Base-by-base conservation (phyloP, 2,329 filamentous ascomycete genomes). In the Xylariaceae sp. region DNA sequence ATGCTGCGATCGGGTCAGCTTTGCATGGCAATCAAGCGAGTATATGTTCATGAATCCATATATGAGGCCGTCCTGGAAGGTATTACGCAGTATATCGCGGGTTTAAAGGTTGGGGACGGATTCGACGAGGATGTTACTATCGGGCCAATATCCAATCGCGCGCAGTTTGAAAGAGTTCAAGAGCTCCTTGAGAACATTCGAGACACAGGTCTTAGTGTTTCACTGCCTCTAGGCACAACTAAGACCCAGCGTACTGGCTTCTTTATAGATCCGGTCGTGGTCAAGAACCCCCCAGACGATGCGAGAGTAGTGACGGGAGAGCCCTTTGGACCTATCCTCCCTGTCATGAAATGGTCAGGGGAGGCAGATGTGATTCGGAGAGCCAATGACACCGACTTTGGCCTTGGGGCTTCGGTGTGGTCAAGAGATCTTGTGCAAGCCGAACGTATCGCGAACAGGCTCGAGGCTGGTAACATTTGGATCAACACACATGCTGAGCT, bases 41-140 rank as follows among this genome's bases (percentile, higher is more conserved):
- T 82, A 45, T 85, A 82, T 66, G 75, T 84, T 36, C 78, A 83
- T 62, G 63, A 75, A 51, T 63, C 66, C 22, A 74, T 78, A 56
- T 76, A 76, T 57, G 61, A 71, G 17, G 58, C 67, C 15, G 74
- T 77, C 55, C 61, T 74, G 12, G 55, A 69, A 52, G 72, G 66
- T 12, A 70, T 75, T 70, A 74, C 68, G 53, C 69, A 67, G 53
- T 44, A 42, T 19, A 35, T 48, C 31, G 32, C 45, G 43, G 65
- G 47, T 7, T 35, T 51, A 6, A 54, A 51, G 41, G 33, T 53
- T 4, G 42, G 45, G 15, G n/a, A 53, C 35, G 44, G 41, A 4
- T 32, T 52, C n/a, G 49, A 46, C 5, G 47, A 48, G n/a, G 39
- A 22, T 11, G 27, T 41, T 5, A 10, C 44, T 17, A 36, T 62